Evolutionary conservation across 192 early-diverging fungal genomes (phyloP).

Genomic region (Coemansia sp.): DNA sequence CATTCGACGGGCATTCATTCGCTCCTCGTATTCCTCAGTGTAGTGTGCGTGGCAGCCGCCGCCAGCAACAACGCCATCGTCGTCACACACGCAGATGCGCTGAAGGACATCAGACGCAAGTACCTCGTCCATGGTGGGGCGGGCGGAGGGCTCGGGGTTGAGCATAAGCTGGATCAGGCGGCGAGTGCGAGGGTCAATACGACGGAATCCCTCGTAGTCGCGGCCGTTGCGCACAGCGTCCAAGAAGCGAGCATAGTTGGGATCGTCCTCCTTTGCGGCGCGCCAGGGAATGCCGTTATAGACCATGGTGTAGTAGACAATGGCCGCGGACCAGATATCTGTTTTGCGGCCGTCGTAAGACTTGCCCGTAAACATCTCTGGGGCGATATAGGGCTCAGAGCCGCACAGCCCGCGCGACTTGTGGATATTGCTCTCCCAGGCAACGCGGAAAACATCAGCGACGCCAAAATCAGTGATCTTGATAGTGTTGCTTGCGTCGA

Average conservation of each 20-base stretch:
- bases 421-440: slow-evolving; percentile 77
- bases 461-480: slow-evolving; percentile 99
- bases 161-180: slow-evolving; percentile 79
- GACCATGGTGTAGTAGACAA: slow-evolving; percentile 86
- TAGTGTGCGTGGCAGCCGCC: slow-evolving; percentile 51
- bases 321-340: slow-evolving; percentile 94
- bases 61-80: slow-evolving; percentile 44
- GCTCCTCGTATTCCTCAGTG: slow-evolving; percentile 59
- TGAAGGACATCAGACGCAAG: slow-evolving; percentile 79
- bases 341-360: slow-evolving; percentile 89
- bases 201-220: slow-evolving; percentile 81
- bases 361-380: slow-evolving; percentile 75
- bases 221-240: slow-evolving; percentile 61
- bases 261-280: slow-evolving; percentile 62
- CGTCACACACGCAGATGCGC: slow-evolving; percentile 64
- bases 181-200: slow-evolving; percentile 65
- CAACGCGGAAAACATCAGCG: slow-evolving; percentile 90
- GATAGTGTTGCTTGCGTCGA: slow-evolving; percentile 76
- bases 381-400: slow-evolving; percentile 96
- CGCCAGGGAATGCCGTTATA: slow-evolving; percentile 71
- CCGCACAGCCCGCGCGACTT: slow-evolving; percentile 90
- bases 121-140: slow-evolving; percentile 72
- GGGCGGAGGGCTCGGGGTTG: slow-evolving; percentile 72
- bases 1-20: slow-evolving; percentile 46
- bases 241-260: slow-evolving; percentile 65